Base-by-base conservation (phyloP, 331 rosid genomes). In the Malus hybrid region DNA sequence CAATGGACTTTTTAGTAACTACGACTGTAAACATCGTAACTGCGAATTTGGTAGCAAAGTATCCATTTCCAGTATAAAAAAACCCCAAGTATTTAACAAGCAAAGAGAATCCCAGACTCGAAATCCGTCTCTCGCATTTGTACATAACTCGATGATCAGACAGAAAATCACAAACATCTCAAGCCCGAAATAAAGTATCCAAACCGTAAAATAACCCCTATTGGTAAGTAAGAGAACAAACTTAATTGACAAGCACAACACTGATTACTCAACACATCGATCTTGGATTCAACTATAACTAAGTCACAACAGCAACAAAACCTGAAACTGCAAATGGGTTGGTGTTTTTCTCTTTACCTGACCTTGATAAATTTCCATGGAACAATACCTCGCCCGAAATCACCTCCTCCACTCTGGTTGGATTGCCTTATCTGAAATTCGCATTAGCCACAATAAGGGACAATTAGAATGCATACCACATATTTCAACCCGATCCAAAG, bases 321-420 rank as follows among this genome's bases (percentile, higher is more conserved):
- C 74, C 33, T 75, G 81, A 65, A 70, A 77, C 46, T 63, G 75
- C 73, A 67, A 64, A 46, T 55, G 32, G 59, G 69, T 55, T 69
- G 61, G 67, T 79, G 77, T 73, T 74, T 55, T 71, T 34, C 32
- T 32, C 33, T 65, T 31, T 33, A 9, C 55, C 54, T n/a, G 32
- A 70, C 79, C 73, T 67, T 46, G 63, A 63, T 67, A 76, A 71
- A 66, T 62, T 78, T 72, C 75, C 80, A 76, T 57, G 73, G 72
- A 77, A 50, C 71, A 59, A 16, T 63, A 22, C 14, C 68, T 34
- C 10, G 20, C n/a, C 39, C 9, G 56, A 69, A 74, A 73, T 91
- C 90, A 91, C 86, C 97, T 91, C 81, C 88, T 86, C 97, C 97
- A 88, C 81, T 85, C 92, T 19, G 92, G 89, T 79, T 89, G 92